Percentiles rank a stretch among this genome's conserved stretches.
phyloP scores from a whole-genome alignment of 2,329 filamentous ascomycete genomes.

The Penicillium concentricum region DNA sequence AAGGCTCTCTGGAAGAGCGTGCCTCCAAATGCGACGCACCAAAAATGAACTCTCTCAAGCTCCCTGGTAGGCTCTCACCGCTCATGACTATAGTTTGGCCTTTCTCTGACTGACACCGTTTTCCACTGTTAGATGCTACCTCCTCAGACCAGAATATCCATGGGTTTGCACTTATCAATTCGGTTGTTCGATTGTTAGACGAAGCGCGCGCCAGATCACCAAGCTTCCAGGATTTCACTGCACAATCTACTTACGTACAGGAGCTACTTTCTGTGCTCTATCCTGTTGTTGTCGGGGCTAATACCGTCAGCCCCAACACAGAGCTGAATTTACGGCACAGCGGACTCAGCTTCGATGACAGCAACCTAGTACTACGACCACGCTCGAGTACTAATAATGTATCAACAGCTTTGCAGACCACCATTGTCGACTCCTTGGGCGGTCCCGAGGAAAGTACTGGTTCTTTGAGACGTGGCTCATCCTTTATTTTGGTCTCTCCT shows the following conservation, averaged over 20 bases:
- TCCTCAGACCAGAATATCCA: constrained; percentile 7
- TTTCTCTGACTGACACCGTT: not conserved
- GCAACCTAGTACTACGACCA: constrained; percentile 79
- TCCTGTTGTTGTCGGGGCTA: constrained; percentile 81
- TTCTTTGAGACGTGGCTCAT: constrained; percentile 75
- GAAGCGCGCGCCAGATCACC: constrained; percentile 74
- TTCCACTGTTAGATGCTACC: constrained; percentile 5
- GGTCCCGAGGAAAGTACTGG: constrained; percentile 53
- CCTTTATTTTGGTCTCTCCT: constrained; percentile 82
- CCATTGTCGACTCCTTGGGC: constrained; percentile 55
- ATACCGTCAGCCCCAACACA: constrained; percentile 76
- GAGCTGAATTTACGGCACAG: constrained; percentile 85
- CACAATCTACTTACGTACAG: constrained; percentile 77
- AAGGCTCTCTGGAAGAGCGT: constrained; percentile 9
- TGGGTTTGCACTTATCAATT: constrained; percentile 61
- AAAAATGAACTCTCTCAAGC: constrained; percentile 13
- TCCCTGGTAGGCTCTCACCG: constrained; percentile 11
- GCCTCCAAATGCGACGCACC: not conserved
- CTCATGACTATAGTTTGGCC: not conserved
- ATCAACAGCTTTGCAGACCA: constrained; percentile 69
- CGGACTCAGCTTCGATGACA: constrained; percentile 78
- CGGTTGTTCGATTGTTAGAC: constrained; percentile 74
- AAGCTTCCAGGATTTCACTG: constrained; percentile 78
- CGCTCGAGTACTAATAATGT: constrained; percentile 56
- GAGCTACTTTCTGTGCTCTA: constrained; percentile 78